Percentiles rank a stretch among this genome's conserved stretches.
phyloP scores from a whole-genome alignment of 2,329 filamentous ascomycete genomes.

The Macrophomina phaseolina region DNA sequence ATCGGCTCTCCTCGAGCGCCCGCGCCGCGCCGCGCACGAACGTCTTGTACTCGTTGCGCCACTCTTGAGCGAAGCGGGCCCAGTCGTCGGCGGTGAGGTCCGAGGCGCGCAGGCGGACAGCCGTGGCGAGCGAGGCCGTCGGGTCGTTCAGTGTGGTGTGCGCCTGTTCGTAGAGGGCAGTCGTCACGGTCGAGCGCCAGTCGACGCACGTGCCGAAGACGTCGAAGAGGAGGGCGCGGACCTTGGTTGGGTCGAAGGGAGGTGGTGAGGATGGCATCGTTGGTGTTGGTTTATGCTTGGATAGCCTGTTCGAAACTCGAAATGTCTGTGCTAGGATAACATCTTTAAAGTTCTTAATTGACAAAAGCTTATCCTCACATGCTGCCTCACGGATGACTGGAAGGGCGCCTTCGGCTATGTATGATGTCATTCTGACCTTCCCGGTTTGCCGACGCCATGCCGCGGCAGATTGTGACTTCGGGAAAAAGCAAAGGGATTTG shows the following conservation, averaged over 20 bases:
- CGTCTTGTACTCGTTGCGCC: slow-evolving; percentile 67
- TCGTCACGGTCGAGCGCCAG: slow-evolving; percentile 72
- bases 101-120: slow-evolving; percentile 56
- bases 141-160: slow-evolving; percentile 54
- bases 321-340: not conserved
- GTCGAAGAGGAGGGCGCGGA: slow-evolving; percentile 72
- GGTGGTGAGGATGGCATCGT: not conserved
- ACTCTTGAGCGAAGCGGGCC: slow-evolving; percentile 70
- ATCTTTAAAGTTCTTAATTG: not conserved
- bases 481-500: not conserved
- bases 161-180: slow-evolving; percentile 61
- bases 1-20: slow-evolving; percentile 4
- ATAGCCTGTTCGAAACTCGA: not conserved
- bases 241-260: slow-evolving; percentile 32
- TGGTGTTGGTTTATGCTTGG: not conserved
- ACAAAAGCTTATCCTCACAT: no score
- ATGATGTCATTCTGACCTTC: slow-evolving; percentile 19
- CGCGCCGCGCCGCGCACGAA: slow-evolving; percentile 64
- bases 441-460: slow-evolving; percentile 9
- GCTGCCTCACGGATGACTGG: not conserved
- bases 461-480: not conserved
- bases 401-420: slow-evolving; percentile 13
- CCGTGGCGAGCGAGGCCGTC: slow-evolving; percentile 52
- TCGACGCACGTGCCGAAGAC: slow-evolving; percentile 82
- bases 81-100: slow-evolving; percentile 64